These are phyloP conservation scores for Verbascum thapsus DNA, from an alignment of 257 asterid genomes.

Conservation along the genomic window DNA sequence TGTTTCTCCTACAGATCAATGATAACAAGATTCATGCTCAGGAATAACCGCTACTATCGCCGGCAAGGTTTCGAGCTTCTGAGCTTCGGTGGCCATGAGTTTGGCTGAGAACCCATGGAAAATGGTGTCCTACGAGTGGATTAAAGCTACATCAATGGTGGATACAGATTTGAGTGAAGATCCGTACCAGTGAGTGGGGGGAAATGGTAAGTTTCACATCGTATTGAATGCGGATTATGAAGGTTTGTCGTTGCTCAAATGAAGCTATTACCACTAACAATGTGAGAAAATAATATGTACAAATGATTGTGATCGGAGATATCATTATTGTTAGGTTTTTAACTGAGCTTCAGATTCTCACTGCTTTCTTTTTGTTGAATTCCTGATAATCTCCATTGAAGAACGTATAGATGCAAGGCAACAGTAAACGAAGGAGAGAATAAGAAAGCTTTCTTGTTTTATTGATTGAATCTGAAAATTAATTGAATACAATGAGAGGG, in stretches of 20 bases:
- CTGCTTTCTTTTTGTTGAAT: too few relatives aligned
- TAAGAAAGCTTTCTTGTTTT: too few relatives aligned
- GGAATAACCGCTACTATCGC: constrained; percentile 68
- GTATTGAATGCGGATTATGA: constrained; percentile 56
- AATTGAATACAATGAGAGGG: too few relatives aligned
- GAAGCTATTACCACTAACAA: background rate
- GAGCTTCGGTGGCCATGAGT: constrained; percentile 51
- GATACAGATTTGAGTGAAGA: constrained; percentile 53
- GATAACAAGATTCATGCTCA: constrained; percentile 64
- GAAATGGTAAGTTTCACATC: constrained; percentile 66
- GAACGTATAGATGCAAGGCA: too few relatives aligned
- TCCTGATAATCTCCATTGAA: too few relatives aligned
- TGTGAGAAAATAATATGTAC: background rate
- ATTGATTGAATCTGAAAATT: too few relatives aligned
- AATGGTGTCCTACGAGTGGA: constrained; percentile 64
- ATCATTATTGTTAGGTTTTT: constrained; percentile 36
- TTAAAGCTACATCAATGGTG: constrained; percentile 23
- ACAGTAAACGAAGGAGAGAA: too few relatives aligned
- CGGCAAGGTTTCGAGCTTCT: constrained; percentile 32
- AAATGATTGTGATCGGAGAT: constrained; percentile 12
- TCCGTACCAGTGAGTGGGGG: constrained; percentile 62
- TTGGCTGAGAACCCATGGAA: constrained; percentile 82
- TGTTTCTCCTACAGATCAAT: constrained; percentile 45
- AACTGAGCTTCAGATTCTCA: constrained; percentile 28
- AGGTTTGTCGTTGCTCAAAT: constrained; percentile 35